Evolutionary conservation across 2,329 filamentous ascomycete species (phyloP).

Genomic region (Aureobasidium pullulans): DNA sequence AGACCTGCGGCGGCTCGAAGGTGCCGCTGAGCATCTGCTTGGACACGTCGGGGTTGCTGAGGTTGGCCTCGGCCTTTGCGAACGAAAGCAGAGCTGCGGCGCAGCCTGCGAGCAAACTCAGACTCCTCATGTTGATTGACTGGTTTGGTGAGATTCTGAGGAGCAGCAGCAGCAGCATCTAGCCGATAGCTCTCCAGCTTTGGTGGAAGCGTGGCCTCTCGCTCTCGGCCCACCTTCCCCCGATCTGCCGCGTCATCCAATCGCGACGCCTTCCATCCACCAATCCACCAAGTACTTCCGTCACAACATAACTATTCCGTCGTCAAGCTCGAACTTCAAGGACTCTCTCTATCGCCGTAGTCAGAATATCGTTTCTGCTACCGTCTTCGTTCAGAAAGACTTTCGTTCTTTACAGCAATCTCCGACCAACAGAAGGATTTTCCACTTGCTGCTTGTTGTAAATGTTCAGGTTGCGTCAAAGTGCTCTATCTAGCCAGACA

Average conservation of each 20-base stretch:
- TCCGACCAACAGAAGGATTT: background rate
- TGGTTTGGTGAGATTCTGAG: background rate
- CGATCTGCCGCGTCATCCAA: slow-evolving; percentile 11
- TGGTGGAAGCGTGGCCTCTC: slow-evolving; percentile 15
- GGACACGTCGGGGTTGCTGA: slow-evolving; percentile 49
- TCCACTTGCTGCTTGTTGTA: background rate
- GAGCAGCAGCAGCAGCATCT: background rate
- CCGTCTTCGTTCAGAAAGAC: too few relatives aligned
- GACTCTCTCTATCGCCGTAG: too few relatives aligned
- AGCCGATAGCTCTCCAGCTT: slow-evolving; percentile 9
- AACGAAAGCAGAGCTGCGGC: slow-evolving; percentile 52
- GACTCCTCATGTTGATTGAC: slow-evolving; percentile 32
- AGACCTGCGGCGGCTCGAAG: slow-evolving; percentile 83
- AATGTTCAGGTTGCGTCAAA: slow-evolving; percentile 11
- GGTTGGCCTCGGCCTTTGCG: slow-evolving; percentile 50
- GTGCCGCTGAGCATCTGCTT: slow-evolving; percentile 40
- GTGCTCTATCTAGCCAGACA: background rate
- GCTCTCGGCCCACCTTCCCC: slow-evolving; percentile 15
- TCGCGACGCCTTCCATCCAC: background rate
- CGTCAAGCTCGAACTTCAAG: too few relatives aligned
- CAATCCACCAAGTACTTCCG: background rate
- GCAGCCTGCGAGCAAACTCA: slow-evolving; percentile 32
- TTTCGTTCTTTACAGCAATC: background rate
- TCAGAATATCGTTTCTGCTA: background rate
- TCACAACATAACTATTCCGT: background rate